Percentiles rank a stretch among this genome's conserved stretches.
Conservation (phyloP, 1,139 yeast genomes). For the Lodderomyces oxycetoniae region DNA sequence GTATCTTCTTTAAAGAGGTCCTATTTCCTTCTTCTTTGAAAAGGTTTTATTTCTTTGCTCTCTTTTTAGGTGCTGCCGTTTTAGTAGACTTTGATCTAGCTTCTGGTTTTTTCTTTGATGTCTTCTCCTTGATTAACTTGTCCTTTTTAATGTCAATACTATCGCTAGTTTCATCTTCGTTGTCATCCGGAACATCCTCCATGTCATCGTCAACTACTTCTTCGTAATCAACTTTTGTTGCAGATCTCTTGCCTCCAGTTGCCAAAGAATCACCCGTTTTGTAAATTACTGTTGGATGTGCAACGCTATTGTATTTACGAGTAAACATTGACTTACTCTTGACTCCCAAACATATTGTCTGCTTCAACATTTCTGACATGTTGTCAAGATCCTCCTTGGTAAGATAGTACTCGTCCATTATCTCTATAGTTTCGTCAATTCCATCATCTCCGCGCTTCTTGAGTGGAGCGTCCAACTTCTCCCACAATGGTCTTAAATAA, state of each 20-base stretch:
- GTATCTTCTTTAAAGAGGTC: too few species aligned
- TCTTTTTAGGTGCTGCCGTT: conserved; percentile 15
- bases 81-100: conserved; percentile 5
- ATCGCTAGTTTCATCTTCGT: conserved; percentile 24
- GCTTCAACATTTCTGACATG: conserved; percentile 47
- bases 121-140: conserved; percentile 42
- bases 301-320: conserved; percentile 63
- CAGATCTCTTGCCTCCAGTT: conserved; percentile 29
- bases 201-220: conserved; percentile 66
- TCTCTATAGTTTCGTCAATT: conserved; percentile 55
- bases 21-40: too few species aligned
- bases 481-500: conserved; percentile 63
- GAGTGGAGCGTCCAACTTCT: conserved; percentile 55
- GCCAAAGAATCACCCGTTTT: conserved; percentile 56
- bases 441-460: conserved; percentile 56
- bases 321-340: conserved; percentile 82
- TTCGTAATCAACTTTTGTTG: conserved; percentile 46
- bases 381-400: conserved; percentile 92
- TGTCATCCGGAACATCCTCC: conserved; percentile 28
- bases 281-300: conserved; percentile 87
- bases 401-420: conserved; percentile 78
- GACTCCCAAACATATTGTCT: conserved; percentile 52
- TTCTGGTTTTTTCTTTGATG: conserved; percentile 17
- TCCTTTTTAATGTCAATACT: conserved; percentile 39
- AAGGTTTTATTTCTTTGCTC: conserved; percentile 9